Percentiles rank a stretch among this genome's conserved stretches.
Evolutionary conservation across 768 basidiomycete species (phyloP).

Genomic region (Pleurotus tuoliensis): DNA sequence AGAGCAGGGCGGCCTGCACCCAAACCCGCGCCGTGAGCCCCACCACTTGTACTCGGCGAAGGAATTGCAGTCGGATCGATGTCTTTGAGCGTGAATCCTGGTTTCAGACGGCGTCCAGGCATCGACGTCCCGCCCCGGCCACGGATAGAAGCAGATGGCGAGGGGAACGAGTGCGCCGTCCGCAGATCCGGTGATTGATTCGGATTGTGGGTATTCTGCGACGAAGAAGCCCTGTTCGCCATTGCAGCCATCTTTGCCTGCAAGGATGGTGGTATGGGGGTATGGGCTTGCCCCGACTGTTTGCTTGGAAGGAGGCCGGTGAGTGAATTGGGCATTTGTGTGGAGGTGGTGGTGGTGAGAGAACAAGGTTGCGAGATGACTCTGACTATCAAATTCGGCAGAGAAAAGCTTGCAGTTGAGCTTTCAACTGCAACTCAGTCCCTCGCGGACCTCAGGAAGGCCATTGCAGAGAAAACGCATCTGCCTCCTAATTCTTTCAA

Average conservation of each 20-base stretch:
- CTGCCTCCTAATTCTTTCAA: slow-evolving; percentile 72
- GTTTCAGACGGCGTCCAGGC: slow-evolving; percentile 45
- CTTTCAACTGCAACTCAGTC: slow-evolving; percentile 7
- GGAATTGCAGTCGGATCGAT: slow-evolving; percentile 42
- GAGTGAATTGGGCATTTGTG: slow-evolving; percentile 20
- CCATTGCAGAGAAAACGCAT: slow-evolving; percentile 70
- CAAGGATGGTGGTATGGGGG: slow-evolving; percentile 82
- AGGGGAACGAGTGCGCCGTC: slow-evolving; percentile 31
- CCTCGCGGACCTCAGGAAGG: slow-evolving; percentile 21
- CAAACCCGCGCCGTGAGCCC: slow-evolving; percentile 63
- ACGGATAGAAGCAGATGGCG: slow-evolving; percentile 17
- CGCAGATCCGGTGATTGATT: slow-evolving; percentile 22
- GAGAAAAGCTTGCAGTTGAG: slow-evolving; percentile 21
- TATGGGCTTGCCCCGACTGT: slow-evolving; percentile 34
- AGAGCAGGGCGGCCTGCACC: slow-evolving; percentile 62
- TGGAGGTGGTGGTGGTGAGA: slow-evolving; percentile 4
- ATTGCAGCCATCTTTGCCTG: slow-evolving; percentile 92
- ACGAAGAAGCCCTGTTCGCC: slow-evolving; percentile 35
- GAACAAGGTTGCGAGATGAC: slow-evolving; percentile 26
- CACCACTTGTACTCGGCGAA: slow-evolving; percentile 39
- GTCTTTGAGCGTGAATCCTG: slow-evolving; percentile 59
- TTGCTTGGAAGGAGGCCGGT: slow-evolving; percentile 41
- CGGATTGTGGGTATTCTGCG: slow-evolving; percentile 31
- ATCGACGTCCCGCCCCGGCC: slow-evolving; percentile 24
- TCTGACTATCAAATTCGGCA: slow-evolving; percentile 44